Conservation (phyloP, 2,329 filamentous ascomycete species). For the Aspergillus fructus region DNA sequence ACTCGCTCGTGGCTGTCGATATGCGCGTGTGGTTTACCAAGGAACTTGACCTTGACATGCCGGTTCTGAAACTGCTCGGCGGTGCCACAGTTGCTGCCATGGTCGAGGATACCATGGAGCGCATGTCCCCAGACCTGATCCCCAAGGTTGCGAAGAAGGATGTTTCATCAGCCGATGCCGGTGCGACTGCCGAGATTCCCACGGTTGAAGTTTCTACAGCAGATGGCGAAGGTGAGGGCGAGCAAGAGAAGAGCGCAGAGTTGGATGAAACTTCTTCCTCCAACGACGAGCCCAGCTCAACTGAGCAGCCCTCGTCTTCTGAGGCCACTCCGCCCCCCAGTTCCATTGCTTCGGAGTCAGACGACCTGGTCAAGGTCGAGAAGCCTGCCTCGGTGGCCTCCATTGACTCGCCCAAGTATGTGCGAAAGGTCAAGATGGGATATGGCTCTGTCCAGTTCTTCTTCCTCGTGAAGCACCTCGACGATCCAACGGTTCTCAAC, state of each 20-base stretch:
- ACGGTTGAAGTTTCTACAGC: not conserved
- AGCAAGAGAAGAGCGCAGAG: too few species aligned
- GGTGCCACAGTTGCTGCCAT: not conserved
- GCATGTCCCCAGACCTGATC: not conserved
- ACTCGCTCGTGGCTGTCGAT: slow-evolving; percentile 42
- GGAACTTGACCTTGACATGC: slow-evolving; percentile 45
- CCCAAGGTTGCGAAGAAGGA: not conserved
- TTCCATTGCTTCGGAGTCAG: not conserved
- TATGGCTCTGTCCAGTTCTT: not conserved
- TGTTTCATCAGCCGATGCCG: not conserved
- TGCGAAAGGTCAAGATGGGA: not conserved
- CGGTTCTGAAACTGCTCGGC: slow-evolving; percentile 47
- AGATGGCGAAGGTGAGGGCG: not conserved
- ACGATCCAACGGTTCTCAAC: not conserved
- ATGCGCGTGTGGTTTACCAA: slow-evolving; percentile 52
- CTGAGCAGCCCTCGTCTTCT: not conserved
- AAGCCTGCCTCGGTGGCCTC: not conserved
- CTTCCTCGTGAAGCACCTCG: not conserved
- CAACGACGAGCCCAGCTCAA: not conserved
- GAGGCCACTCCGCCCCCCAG: not conserved
- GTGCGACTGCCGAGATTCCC: not conserved
- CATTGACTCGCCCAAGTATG: not conserved
- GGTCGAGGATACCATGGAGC: not conserved
- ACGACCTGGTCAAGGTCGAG: not conserved
- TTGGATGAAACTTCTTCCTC: too few species aligned